Conservation (phyloP, 176 grass and related monocot species). For the Hsuehochloa calcarea region DNA sequence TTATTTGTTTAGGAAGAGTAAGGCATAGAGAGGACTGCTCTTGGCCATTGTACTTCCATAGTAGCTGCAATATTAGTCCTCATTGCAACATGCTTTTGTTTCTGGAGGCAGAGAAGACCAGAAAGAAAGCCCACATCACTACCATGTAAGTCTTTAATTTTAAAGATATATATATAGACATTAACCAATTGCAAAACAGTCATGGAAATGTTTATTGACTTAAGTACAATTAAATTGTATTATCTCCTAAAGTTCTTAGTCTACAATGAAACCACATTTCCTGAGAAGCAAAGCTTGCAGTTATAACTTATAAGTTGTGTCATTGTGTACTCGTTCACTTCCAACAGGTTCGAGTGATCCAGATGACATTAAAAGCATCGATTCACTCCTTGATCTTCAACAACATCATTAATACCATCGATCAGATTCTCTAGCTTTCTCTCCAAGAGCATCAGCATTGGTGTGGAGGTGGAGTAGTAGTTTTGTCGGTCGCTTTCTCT, state of each 20-base stretch:
- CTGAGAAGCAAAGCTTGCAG: neutral
- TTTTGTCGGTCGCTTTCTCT: too few species aligned
- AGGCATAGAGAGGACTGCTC: neutral
- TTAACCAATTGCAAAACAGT: too few species aligned
- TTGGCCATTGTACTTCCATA: conserved; percentile 38
- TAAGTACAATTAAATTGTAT: too few species aligned
- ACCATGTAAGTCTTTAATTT: neutral
- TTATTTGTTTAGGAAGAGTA: neutral
- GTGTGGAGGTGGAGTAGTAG: too few species aligned
- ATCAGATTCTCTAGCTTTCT: too few species aligned
- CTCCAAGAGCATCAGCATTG: too few species aligned
- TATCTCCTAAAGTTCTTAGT: too few species aligned
- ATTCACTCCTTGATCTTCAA: conserved; percentile 47
- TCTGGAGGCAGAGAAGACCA: conserved; percentile 1
- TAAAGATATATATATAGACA: neutral
- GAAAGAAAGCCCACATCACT: neutral
- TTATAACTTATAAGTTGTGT: neutral
- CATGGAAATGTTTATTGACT: neutral
- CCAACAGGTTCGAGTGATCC: conserved; percentile 21
- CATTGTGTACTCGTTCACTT: neutral
- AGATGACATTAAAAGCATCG: conserved; percentile 32
- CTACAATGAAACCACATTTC: neutral
- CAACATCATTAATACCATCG: too few species aligned
- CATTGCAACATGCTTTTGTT: neutral
- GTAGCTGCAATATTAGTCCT: neutral